A percentile compares a stretch with the other conserved stretches of the same genome.
phyloP scores from a whole-genome alignment of 176 grass and related monocot species.

The Rhipidocladum racemiflorum region DNA sequence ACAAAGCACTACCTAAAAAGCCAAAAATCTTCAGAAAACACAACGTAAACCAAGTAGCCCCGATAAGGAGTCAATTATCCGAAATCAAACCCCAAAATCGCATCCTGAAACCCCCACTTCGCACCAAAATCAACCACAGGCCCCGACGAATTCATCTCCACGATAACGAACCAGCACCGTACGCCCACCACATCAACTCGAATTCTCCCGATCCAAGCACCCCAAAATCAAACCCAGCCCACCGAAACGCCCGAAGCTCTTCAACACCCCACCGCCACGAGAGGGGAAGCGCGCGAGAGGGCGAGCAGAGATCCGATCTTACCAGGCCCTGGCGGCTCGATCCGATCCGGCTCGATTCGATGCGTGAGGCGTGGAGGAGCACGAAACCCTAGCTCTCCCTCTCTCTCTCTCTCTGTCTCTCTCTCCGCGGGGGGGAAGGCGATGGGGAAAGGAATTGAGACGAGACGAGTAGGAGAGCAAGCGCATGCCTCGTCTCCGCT shows the following conservation, averaged over 20 bases:
- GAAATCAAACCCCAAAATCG: background rate
- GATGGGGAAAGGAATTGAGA: background rate
- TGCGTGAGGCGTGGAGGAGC: constrained; percentile 33
- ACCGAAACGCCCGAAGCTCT: background rate
- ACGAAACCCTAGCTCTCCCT: constrained; percentile 29
- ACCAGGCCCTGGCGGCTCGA: constrained; percentile 6
- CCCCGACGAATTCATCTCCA: background rate
- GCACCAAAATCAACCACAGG: background rate
- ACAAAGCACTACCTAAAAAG: background rate
- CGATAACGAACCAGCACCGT: background rate
- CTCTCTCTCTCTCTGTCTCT: background rate
- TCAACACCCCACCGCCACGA: background rate
- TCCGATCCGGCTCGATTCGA: constrained; percentile 27
- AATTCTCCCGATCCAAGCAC: background rate
- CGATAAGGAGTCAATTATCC: background rate
- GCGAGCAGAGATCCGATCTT: background rate
- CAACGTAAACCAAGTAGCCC: background rate
- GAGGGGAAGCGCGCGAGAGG: background rate
- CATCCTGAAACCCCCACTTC: background rate
- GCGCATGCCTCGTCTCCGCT: constrained; percentile 36
- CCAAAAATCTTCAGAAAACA: background rate
- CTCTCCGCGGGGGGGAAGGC: background rate
- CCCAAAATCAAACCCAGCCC: background rate
- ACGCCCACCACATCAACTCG: background rate
- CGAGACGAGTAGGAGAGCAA: background rate